Base-by-base conservation (phyloP, 2,329 filamentous ascomycete genomes). In the Penicillium sp. region DNA sequence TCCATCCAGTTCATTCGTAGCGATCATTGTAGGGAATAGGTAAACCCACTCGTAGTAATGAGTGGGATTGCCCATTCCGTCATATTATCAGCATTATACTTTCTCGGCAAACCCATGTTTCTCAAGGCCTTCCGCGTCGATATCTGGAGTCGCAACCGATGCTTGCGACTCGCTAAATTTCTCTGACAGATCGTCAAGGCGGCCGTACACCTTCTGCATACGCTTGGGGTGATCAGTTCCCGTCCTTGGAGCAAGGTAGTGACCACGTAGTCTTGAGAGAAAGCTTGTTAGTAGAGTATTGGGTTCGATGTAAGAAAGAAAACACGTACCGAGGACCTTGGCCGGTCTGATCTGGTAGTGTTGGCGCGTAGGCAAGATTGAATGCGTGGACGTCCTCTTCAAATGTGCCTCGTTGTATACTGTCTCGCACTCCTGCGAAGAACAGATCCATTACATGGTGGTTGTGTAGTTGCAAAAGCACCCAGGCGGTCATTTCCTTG, bases 401-500 rank as follows among this genome's bases (percentile, higher is more conserved):
- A 52, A 78, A 84, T 14, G 70, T 79, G 6, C 71, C 75, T 0
- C 66, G 66, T 27, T 67, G 65, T 13, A 97, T 84, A 45, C 81
- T 82, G 1, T 69, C 63, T 16, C 91, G 81, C 6, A 95, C 74
- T 0, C 75, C 78, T 0, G 73, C 67, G 66, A 97, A 95, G 72
- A 97, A 95, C 0, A 71, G 60, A 37, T 80, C 77, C 43, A 95
- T 69, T 6, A 86, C 71, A 50, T 83, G 77, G 65, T 94, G 84
- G 65, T 98, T 98, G 71, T 98, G 93, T 3, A 95, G 78, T 66
- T 97, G 91, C 6, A 98, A 76, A 6, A 98, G 76, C 0, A 85
- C 87, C 93, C 93, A 98, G 20, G 86, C 91, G 4, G 96, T 81
- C 93, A 98, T 97, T 69, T 98, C 93, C 63, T 90, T 94, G 0